Conservation (phyloP, 2,329 filamentous ascomycete genomes). For the Knoxdaviesia capensis region DNA sequence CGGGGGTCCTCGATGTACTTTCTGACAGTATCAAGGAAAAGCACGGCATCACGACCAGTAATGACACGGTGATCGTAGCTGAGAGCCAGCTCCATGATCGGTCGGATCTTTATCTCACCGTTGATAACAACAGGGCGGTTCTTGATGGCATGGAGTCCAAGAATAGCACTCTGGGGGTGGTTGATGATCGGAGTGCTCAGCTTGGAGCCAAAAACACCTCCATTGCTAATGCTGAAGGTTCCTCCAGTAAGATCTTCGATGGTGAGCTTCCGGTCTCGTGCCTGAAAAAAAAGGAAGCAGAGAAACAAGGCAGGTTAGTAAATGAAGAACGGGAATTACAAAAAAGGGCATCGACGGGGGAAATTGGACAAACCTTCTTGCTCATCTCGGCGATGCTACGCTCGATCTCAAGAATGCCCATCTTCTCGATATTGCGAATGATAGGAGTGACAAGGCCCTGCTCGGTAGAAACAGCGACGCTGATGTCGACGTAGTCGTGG, state of each 20-base stretch:
- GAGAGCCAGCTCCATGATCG: conserved; percentile 99
- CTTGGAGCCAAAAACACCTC: conserved; percentile 88
- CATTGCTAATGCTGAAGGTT: conserved; percentile 95
- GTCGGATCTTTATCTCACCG: conserved; percentile 84
- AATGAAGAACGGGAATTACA: not conserved
- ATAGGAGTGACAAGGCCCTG: conserved; percentile 95
- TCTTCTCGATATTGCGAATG: conserved; percentile 74
- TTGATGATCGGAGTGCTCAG: conserved; percentile 99
- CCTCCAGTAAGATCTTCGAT: conserved; percentile 99
- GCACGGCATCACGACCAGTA: conserved; percentile 86
- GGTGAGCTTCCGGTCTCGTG: conserved; percentile 85
- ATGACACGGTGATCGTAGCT: conserved; percentile 95
- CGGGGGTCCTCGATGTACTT: conserved; percentile 92
- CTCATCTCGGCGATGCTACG: conserved; percentile 81
- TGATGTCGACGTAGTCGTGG: conserved; percentile 94
- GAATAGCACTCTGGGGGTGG: conserved; percentile 75
- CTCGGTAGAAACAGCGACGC: conserved; percentile 89
- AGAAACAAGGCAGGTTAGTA: conserved; percentile 4
- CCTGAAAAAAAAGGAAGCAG: conserved; percentile 25
- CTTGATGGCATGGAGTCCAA: conserved; percentile 93
- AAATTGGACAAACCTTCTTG: conserved; percentile 51
- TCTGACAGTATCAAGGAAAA: conserved; percentile 93
- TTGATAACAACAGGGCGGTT: conserved; percentile 77
- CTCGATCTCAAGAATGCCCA: conserved; percentile 82
- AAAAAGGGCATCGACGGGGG: not conserved